These are phyloP conservation scores for Parastagonospora avenae DNA, from an alignment of 2,329 filamentous ascomycete species.

Conservation along the genomic window DNA sequence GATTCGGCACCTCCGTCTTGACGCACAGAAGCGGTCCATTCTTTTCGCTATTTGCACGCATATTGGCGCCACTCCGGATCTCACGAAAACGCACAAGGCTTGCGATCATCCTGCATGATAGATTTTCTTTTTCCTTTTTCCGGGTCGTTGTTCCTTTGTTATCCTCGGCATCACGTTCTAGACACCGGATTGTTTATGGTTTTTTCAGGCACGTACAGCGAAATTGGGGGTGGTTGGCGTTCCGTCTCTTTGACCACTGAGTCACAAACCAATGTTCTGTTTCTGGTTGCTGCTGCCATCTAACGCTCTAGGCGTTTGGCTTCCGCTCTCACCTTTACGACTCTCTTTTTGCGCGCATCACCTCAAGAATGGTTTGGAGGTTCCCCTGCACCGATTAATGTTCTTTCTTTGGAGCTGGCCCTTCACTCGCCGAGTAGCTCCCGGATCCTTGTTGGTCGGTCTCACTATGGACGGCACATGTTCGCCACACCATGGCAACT, in stretches of 20 bases:
- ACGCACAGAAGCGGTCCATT: slow-evolving; percentile 30
- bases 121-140: slow-evolving; percentile 36
- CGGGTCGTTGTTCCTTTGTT: slow-evolving; percentile 33
- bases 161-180: slow-evolving; percentile 33
- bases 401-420: slow-evolving; percentile 30
- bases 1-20: slow-evolving; percentile 20
- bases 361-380: slow-evolving; percentile 34
- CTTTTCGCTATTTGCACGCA: slow-evolving; percentile 44
- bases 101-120: slow-evolving; percentile 48
- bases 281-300: slow-evolving; percentile 12
- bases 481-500: background rate
- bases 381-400: slow-evolving; percentile 35
- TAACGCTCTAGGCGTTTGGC: slow-evolving; percentile 14
- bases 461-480: background rate
- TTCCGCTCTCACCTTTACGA: slow-evolving; percentile 29
- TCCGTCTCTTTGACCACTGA: slow-evolving; percentile 24
- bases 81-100: slow-evolving; percentile 43
- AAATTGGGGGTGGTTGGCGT: slow-evolving; percentile 40
- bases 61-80: slow-evolving; percentile 42
- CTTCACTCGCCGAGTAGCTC: slow-evolving; percentile 22
- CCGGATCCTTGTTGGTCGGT: slow-evolving; percentile 2
- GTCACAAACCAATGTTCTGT: slow-evolving; percentile 25
- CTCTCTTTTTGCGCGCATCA: slow-evolving; percentile 29
- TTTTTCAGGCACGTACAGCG: slow-evolving; percentile 38
- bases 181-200: slow-evolving; percentile 38